These are phyloP conservation scores for Penicillium macrosclerotiorum DNA, from an alignment of 495 filamentous ascomycete species.

Conservation along the genomic window DNA sequence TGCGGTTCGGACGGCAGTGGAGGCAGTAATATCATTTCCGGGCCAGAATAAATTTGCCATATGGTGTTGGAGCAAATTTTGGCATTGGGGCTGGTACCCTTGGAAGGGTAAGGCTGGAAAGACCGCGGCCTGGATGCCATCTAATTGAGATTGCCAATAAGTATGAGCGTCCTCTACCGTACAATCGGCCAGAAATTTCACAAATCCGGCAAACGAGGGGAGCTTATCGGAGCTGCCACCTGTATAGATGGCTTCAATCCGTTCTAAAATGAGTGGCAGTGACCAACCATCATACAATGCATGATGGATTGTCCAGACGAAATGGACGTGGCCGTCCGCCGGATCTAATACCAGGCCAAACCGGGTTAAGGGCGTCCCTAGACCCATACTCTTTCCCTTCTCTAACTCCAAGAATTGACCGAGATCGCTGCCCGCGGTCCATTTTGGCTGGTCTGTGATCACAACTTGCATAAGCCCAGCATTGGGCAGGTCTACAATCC, in stretches of 20 bases:
- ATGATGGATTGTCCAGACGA: slow-evolving; percentile 52
- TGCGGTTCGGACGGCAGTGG: slow-evolving; percentile 29
- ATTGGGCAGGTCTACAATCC: background rate
- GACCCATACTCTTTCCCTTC: background rate
- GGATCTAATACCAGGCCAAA: background rate
- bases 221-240: background rate
- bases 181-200: too few relatives aligned
- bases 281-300: slow-evolving; percentile 60
- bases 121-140: too few relatives aligned
- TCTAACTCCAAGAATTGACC: background rate
- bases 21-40: slow-evolving; percentile 21
- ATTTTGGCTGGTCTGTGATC: background rate
- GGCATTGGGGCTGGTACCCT: background rate
- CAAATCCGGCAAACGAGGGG: background rate
- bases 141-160: too few relatives aligned
- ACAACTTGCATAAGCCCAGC: background rate
- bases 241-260: slow-evolving; percentile 41
- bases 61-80: slow-evolving; percentile 5
- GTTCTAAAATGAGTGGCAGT: slow-evolving; percentile 45
- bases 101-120: background rate
- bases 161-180: too few relatives aligned
- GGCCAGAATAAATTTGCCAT: slow-evolving; percentile 2
- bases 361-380: background rate
- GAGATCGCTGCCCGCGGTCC: background rate
- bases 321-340: background rate